These are phyloP conservation scores for Phyllosticta capitalensis DNA, from an alignment of 2,329 filamentous ascomycete genomes.

Conservation along the genomic window DNA sequence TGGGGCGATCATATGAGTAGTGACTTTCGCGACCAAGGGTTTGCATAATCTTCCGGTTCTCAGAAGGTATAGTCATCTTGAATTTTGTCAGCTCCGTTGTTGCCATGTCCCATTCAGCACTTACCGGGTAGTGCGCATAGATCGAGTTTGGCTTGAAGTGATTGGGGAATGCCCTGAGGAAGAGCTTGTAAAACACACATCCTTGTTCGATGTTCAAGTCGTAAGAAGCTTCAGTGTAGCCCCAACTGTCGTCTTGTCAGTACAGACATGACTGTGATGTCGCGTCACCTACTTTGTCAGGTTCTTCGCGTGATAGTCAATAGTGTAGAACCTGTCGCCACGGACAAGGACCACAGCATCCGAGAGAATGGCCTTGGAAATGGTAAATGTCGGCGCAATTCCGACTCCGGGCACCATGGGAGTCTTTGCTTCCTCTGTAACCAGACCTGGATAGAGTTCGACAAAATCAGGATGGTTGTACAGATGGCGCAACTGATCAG, in stretches of 20 bases:
- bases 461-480: conserved; percentile 73
- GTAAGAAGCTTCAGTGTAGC: conserved; percentile 62
- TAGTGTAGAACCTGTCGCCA: conserved; percentile 66
- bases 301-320: conserved; percentile 55
- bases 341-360: conserved; percentile 67
- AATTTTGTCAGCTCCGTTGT: neutral
- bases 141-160: conserved; percentile 68
- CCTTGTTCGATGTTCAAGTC: conserved; percentile 66
- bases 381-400: conserved; percentile 65
- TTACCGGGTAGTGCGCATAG: conserved; percentile 61
- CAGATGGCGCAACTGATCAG: conserved; percentile 44
- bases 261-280: neutral
- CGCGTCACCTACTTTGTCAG: conserved; percentile 47
- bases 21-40: conserved; percentile 52
- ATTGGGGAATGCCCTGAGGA: conserved; percentile 63
- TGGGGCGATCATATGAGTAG: conserved; percentile 57
- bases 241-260: conserved; percentile 43
- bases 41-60: conserved; percentile 60
- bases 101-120: neutral
- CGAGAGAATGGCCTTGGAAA: conserved; percentile 63
- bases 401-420: conserved; percentile 60
- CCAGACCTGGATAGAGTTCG: conserved; percentile 66
- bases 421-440: conserved; percentile 63
- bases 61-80: conserved; percentile 52
- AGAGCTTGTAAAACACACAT: conserved; percentile 72